Evolutionary conservation across 2,329 filamentous ascomycete genomes (phyloP).

Genomic region (Hypoxylon sp.): DNA sequence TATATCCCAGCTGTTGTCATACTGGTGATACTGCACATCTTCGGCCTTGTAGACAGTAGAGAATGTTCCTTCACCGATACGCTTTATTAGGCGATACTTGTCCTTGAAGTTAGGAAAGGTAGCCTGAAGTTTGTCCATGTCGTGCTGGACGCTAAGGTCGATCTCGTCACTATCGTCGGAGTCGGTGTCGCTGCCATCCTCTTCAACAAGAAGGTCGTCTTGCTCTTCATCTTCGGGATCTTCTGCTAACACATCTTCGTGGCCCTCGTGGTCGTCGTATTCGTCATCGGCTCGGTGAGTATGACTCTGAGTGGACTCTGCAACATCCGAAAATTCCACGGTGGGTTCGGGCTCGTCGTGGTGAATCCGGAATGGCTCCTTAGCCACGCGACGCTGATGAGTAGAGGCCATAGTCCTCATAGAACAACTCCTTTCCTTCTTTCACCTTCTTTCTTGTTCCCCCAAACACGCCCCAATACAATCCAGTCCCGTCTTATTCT

Average conservation of each 20-base stretch:
- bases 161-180: conserved; percentile 67
- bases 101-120: conserved; percentile 87
- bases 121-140: conserved; percentile 87
- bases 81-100: conserved; percentile 91
- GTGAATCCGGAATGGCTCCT: conserved; percentile 57
- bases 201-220: conserved; percentile 58
- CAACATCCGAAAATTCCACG: conserved; percentile 53
- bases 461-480: conserved; percentile 8
- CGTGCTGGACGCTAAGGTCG: conserved; percentile 79
- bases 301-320: conserved; percentile 49
- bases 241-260: conserved; percentile 44
- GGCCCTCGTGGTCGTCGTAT: conserved; percentile 54
- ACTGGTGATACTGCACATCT: conserved; percentile 86
- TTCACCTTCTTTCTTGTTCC: conserved; percentile 1
- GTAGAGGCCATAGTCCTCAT: conserved; percentile 47
- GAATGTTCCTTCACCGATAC: conserved; percentile 98
- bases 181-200: conserved; percentile 56
- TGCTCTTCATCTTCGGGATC: conserved; percentile 55
- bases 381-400: conserved; percentile 50
- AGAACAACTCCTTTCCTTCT: background rate
- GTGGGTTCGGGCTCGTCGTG: conserved; percentile 49
- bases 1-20: conserved; percentile 89
- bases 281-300: conserved; percentile 53
- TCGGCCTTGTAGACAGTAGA: conserved; percentile 99
- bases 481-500: conserved; percentile 6